Evolutionary conservation across 1,284 basidiomycete species (phyloP).

Genomic region (Rhodotorula sp.): DNA sequence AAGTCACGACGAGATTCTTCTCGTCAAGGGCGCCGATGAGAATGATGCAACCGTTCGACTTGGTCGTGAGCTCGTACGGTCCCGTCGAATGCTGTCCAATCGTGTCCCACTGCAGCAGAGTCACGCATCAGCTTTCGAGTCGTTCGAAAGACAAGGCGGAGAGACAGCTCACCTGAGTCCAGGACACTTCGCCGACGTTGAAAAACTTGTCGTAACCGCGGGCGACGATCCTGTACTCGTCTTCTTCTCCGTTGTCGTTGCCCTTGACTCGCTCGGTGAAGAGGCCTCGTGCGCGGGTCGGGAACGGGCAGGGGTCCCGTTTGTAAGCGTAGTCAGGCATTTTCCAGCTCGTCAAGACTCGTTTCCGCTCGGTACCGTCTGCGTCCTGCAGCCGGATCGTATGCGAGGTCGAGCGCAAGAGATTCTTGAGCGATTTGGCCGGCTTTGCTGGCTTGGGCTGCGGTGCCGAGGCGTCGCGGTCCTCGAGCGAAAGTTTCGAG

Average conservation of each 20-base stretch:
- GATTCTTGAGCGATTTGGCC: constrained; percentile 14
- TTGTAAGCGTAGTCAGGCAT: constrained; percentile 95
- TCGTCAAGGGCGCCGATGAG: constrained; percentile 85
- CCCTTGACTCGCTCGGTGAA: constrained; percentile 62
- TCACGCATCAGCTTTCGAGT: not conserved
- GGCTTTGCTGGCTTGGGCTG: not conserved
- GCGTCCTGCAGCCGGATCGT: constrained; percentile 10
- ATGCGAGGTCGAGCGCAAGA: constrained; percentile 32
- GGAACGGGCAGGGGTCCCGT: constrained; percentile 80
- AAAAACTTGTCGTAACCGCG: constrained; percentile 99
- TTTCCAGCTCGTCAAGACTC: constrained; percentile 76
- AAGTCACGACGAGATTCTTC: constrained; percentile 75
- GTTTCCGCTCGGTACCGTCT: constrained; percentile 6
- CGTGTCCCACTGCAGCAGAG: constrained; percentile 67
- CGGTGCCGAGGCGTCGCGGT: not conserved
- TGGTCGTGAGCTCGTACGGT: constrained; percentile 86
- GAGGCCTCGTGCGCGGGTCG: constrained; percentile 81
- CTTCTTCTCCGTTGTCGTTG: constrained; percentile 40
- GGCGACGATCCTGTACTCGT: constrained; percentile 66
- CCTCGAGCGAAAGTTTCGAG: constrained; percentile 6
- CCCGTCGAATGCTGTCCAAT: constrained; percentile 68
- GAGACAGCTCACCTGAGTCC: constrained; percentile 69
- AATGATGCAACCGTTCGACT: constrained; percentile 98
- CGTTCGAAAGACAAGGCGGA: too few relatives aligned
- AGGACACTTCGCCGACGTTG: constrained; percentile 92